A percentile compares a stretch with the other conserved stretches of the same genome.
Evolutionary conservation across 805 yeast genomes (phyloP).

Genomic region (Brettanomyces custersianus): DNA sequence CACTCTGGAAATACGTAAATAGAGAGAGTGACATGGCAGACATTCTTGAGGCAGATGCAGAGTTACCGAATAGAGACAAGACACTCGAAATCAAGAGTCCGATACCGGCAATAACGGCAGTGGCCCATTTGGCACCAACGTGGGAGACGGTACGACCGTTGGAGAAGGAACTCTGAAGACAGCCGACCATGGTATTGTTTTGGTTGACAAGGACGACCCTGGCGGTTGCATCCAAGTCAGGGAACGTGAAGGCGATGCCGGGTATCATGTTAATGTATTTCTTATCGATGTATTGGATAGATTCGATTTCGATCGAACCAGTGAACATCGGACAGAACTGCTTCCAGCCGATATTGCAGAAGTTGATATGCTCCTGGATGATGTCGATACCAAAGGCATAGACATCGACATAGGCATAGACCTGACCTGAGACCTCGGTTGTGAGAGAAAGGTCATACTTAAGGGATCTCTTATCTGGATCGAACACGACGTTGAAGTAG

Average conservation of each 20-base stretch:
- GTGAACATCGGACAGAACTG: slow-evolving; percentile 88
- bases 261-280: slow-evolving; percentile 55
- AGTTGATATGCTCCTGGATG: slow-evolving; percentile 46
- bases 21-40: slow-evolving; percentile 80
- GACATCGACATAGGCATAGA: slow-evolving; percentile 62
- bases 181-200: slow-evolving; percentile 43
- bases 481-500: slow-evolving; percentile 63
- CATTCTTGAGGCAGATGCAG: slow-evolving; percentile 82
- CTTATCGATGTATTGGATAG: slow-evolving; percentile 49
- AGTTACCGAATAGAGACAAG: slow-evolving; percentile 78
- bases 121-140: slow-evolving; percentile 82
- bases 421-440: slow-evolving; percentile 57
- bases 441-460: slow-evolving; percentile 62
- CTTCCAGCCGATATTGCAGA: slow-evolving; percentile 65
- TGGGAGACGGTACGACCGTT: slow-evolving; percentile 80
- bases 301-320: slow-evolving; percentile 69
- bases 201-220: slow-evolving; percentile 37
- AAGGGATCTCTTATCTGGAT: slow-evolving; percentile 62
- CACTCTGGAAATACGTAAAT: slow-evolving; percentile 81
- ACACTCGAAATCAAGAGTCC: slow-evolving; percentile 79
- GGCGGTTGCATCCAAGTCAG: slow-evolving; percentile 76
- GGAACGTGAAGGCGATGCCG: slow-evolving; percentile 77
- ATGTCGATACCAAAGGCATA: slow-evolving; percentile 81
- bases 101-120: slow-evolving; percentile 82
- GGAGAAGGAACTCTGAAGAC: slow-evolving; percentile 65